These are phyloP conservation scores for Rhodomyrtus psidioides DNA, from an alignment of 441 rosid species.

Conservation along the genomic window DNA sequence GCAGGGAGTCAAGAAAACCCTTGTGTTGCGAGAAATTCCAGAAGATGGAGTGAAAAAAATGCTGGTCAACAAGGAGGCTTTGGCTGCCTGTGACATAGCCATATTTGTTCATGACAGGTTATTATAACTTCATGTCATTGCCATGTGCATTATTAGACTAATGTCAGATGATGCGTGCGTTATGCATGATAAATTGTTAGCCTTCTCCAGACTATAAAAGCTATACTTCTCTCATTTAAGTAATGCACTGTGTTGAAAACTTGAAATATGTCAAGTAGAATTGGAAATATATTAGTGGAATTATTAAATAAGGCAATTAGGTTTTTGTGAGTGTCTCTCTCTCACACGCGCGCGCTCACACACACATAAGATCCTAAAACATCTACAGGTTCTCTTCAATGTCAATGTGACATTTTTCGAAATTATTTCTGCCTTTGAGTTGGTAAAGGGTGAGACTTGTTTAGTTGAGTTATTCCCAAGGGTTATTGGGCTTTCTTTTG, in stretches of 20 bases:
- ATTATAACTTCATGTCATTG: neutral
- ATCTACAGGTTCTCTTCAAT: neutral
- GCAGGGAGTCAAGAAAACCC: constrained; percentile 76
- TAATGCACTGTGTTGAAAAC: neutral
- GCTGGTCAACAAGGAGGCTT: constrained; percentile 59
- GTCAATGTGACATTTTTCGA: neutral
- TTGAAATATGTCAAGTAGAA: neutral
- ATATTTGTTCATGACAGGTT: constrained; percentile 87
- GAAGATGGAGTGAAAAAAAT: constrained; percentile 59
- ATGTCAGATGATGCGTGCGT: neutral
- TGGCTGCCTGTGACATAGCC: constrained; percentile 84
- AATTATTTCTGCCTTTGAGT: neutral
- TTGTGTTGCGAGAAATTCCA: constrained; percentile 75
- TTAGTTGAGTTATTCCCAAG: neutral
- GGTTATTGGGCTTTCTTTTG: neutral
- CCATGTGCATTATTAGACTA: neutral
- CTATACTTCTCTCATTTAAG: neutral
- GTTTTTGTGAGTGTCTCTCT: neutral
- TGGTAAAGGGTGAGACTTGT: neutral
- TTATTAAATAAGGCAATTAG: neutral
- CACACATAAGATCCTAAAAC: neutral
- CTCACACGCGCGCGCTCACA: neutral
- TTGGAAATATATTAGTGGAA: neutral
- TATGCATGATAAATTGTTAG: neutral
- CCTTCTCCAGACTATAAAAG: neutral